Evolutionary conservation across 805 yeast genomes (phyloP), one percentile per base, ranked within the genome.

Genomic region (Candida ascalaphidarum): DNA sequence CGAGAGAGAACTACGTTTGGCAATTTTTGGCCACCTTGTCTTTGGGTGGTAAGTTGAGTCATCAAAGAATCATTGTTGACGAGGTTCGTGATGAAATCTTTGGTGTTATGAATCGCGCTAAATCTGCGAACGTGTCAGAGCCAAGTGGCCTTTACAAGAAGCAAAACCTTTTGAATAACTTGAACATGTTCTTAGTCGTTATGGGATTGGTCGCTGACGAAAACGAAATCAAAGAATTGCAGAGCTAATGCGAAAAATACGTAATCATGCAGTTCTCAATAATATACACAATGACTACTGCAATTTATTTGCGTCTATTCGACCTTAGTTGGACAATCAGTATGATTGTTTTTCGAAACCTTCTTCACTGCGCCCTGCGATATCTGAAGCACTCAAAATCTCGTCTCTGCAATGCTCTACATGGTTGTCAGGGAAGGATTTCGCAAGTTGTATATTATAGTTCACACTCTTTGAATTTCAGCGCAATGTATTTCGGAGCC

Each of bases 161-260:
- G 41, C 74, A 65, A 42, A 74, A 66, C 58, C 69, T 79, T 46
- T 68, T 82, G 48, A 75, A 74, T 39, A 86, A 86, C 49, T 71
- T 89, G 70, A 89, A 89, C 54, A 62, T 89, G 70, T 88, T 86
- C 62, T 71, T 89, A 58, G 92, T 89, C 43, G 96, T 88, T 26
- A 86, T 89, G 94, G 98, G 98, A 6, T 70, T 89, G 39, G 84
- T 82, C 34, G 95, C 96, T 5, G 82, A 83, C 40, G 92, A 84
- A 44, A 79, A 77, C 32, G 96, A 84, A 52, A 88, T 88, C 48
- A 73, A 79, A 23, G 96, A 86, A 58, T 65, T 88, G 38, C 44
- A 44, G 29, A 37, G 31, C 19, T 50, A 37, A 29, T 12, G 23
- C 21, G 15, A n/a, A 11, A 15, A n/a, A n/a, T 22, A 23, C 14